These are phyloP conservation scores for Osmozyma mogii DNA, from an alignment of 805 yeast genomes.

Conservation along the genomic window DNA sequence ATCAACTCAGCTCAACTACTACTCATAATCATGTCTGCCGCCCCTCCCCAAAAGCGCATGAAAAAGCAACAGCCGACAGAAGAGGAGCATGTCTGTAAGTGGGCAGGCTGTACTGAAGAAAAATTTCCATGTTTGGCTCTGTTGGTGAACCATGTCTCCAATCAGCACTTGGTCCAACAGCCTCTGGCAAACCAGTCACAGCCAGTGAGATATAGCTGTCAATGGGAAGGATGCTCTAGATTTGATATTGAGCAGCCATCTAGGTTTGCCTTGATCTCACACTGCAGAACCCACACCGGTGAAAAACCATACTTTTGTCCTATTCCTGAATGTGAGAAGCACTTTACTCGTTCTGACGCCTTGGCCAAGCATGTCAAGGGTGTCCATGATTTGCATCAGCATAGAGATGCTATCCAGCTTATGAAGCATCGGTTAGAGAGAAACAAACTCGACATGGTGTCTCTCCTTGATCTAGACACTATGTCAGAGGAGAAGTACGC, in stretches of 20 bases:
- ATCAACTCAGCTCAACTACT: too few relatives aligned
- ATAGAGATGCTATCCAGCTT: slow-evolving; percentile 24
- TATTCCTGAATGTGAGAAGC: slow-evolving; percentile 57
- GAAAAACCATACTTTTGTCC: slow-evolving; percentile 56
- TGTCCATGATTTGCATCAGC: slow-evolving; percentile 46
- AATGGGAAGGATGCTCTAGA: slow-evolving; percentile 53
- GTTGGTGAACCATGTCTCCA: slow-evolving; percentile 26
- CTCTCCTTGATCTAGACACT: slow-evolving; percentile 15
- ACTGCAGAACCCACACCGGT: slow-evolving; percentile 58
- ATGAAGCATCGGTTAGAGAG: slow-evolving; percentile 23
- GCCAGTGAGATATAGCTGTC: slow-evolving; percentile 41
- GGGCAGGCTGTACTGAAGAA: slow-evolving; percentile 22
- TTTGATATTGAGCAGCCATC: slow-evolving; percentile 46
- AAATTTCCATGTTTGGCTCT: slow-evolving; percentile 15
- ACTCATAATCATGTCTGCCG: too few relatives aligned
- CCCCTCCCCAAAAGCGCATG: slow-evolving; percentile 1
- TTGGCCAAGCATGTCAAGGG: slow-evolving; percentile 56
- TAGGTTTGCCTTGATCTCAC: slow-evolving; percentile 52
- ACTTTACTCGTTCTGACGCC: slow-evolving; percentile 54
- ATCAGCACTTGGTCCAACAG: slow-evolving; percentile 21
- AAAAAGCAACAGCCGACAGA: slow-evolving; percentile 2
- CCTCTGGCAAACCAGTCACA: slow-evolving; percentile 9
- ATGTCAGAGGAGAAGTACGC: slow-evolving; percentile 22
- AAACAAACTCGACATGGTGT: slow-evolving; percentile 19
- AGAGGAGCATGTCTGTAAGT: slow-evolving; percentile 20